phyloP scores from a whole-genome alignment of 2,329 filamentous ascomycete genomes.

The Microdochium paspali region DNA sequence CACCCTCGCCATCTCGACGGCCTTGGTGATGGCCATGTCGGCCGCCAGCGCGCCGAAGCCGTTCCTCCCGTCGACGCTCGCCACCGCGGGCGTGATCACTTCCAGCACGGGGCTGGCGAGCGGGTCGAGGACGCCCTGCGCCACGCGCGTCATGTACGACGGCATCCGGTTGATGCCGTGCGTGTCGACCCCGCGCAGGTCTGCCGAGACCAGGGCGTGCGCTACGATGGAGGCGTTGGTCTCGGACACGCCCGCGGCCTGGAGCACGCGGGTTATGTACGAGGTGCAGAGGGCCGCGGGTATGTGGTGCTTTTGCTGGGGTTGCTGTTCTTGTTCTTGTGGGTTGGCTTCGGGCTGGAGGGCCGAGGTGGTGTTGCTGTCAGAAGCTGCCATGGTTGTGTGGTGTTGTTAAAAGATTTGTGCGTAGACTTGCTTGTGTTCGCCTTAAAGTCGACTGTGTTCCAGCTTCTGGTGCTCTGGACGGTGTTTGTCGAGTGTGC shows the following conservation, averaged over 20 bases:
- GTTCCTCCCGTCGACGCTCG: too few relatives aligned
- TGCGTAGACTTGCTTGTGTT: too few relatives aligned
- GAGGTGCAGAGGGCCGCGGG: slow-evolving; percentile 26
- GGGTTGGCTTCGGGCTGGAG: background rate
- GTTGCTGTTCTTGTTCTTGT: background rate
- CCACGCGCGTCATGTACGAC: slow-evolving; percentile 66
- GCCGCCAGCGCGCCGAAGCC: too few relatives aligned
- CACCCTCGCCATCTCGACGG: slow-evolving; percentile 53
- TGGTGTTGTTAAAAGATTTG: too few relatives aligned
- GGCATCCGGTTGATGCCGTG: slow-evolving; percentile 73
- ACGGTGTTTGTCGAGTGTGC: too few relatives aligned
- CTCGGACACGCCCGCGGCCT: slow-evolving; percentile 48
- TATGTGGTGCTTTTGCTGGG: slow-evolving; percentile 19
- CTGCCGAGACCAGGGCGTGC: slow-evolving; percentile 61
- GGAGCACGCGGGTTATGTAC: slow-evolving; percentile 46
- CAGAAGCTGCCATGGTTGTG: background rate
- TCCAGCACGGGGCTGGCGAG: slow-evolving; percentile 46
- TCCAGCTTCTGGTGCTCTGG: too few relatives aligned
- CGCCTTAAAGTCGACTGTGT: too few relatives aligned
- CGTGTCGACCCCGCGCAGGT: slow-evolving; percentile 70
- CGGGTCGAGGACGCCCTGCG: slow-evolving; percentile 58
- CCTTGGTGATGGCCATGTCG: too few relatives aligned
- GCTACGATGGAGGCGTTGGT: slow-evolving; percentile 54
- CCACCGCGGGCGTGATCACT: slow-evolving; percentile 61
- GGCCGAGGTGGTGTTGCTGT: background rate